Conservation (phyloP, 495 filamentous ascomycete species). For the Xylaria flabelliformis region DNA sequence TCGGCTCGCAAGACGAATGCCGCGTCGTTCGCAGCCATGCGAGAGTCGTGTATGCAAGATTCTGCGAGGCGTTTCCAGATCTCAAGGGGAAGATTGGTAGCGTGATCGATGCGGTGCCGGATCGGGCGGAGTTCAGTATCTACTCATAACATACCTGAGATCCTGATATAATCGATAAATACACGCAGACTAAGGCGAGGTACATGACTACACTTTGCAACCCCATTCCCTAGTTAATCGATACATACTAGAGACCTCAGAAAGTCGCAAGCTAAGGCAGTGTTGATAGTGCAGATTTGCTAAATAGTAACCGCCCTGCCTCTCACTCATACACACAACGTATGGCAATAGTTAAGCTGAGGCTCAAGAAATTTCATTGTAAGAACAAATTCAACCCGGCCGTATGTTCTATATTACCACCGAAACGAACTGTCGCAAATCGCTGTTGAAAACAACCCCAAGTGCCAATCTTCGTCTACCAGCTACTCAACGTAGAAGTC, state of each 20-base stretch:
- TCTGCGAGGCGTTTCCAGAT: background rate
- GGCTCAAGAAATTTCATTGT: background rate
- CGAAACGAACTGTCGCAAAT: background rate
- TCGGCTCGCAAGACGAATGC: background rate
- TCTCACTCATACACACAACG: background rate
- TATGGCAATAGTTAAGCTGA: background rate
- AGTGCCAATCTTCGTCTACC: background rate
- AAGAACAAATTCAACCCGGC: background rate
- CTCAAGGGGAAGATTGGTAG: background rate
- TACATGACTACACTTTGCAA: background rate
- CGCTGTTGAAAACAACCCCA: background rate
- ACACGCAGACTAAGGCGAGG: background rate
- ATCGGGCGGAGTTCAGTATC: background rate
- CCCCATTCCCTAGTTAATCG: background rate
- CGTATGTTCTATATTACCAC: background rate
- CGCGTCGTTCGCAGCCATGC: background rate
- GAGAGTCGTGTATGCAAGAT: background rate
- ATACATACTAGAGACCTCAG: background rate
- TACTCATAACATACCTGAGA: background rate
- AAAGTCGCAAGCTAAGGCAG: background rate
- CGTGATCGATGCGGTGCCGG: background rate
- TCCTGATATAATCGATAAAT: background rate
- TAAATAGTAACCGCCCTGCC: background rate
- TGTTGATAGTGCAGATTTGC: background rate
- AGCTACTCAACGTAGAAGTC: slow-evolving; percentile 21